Base-by-base conservation (phyloP, 1,284 basidiomycete genomes). In the Moesziomyces aphidis region DNA sequence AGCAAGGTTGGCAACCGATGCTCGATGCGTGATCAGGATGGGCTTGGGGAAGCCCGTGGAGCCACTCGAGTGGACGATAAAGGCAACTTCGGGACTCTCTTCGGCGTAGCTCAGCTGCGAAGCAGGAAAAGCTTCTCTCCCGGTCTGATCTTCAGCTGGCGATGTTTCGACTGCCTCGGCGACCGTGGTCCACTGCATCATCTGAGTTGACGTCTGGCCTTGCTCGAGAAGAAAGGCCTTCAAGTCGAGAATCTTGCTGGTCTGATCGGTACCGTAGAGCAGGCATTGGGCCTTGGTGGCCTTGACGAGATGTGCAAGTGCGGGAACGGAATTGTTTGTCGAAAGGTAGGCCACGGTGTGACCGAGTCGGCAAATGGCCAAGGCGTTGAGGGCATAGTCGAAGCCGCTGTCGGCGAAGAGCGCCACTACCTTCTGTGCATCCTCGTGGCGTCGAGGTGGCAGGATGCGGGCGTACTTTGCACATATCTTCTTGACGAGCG, bases 1-100 rank as follows among this genome's bases (percentile, higher is more conserved):
- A 24, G 23, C 22, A 17, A 61, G 45, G 19, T 43, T 26, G 2
- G 56, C 6, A 5, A 54, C 22, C 19, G 21, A 22, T 31, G 9
- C 9, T 0, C 28, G 36, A 28, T 28, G 50, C 50, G 45, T 50
- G 46, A 54, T 49, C 13, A 48, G n/a, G 45, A 59, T 55, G 13
- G 59, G 55, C 61, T 71, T 74, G 15, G 72, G 72, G 26, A 65
- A 59, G 44, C 67, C 55, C 34, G 72, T 74, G 19, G 67, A 66
- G 13, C 72, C 67, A 36, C 61, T 65, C n/a, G 65, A 69, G 21
- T 74, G 72, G 5, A 69, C 22, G 17, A 31, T 51, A 42, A 55
- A 49, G 11, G 50, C 54, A 11, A 13, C 11, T 9, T 55, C 51
- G 19, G 15, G 36, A 8, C 28, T 50, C 23, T 58, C 54, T 21